These are phyloP conservation scores for Botryotinia narcissicola DNA, from an alignment of 2,329 filamentous ascomycete genomes.

Conservation along the genomic window DNA sequence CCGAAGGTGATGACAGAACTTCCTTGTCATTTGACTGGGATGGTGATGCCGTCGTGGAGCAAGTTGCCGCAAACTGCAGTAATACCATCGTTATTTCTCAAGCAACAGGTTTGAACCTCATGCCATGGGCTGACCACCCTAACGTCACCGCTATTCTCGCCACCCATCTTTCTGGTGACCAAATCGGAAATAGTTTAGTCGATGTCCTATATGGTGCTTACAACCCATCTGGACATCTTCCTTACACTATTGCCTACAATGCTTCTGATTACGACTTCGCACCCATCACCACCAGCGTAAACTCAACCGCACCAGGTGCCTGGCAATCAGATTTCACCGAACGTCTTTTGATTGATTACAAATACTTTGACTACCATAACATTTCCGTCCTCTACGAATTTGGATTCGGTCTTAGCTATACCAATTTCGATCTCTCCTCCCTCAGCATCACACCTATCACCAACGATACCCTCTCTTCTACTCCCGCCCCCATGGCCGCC, in stretches of 20 bases:
- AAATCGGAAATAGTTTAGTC: slow-evolving; percentile 58
- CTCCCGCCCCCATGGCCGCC: slow-evolving; percentile 35
- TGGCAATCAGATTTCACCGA: slow-evolving; percentile 55
- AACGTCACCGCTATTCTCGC: slow-evolving; percentile 62
- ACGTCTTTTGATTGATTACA: slow-evolving; percentile 44
- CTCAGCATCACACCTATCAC: slow-evolving; percentile 33
- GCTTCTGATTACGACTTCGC: slow-evolving; percentile 50
- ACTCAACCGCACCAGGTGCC: slow-evolving; percentile 27
- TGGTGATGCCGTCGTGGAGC: slow-evolving; percentile 24
- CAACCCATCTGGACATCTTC: slow-evolving; percentile 55
- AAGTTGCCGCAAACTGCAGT: slow-evolving; percentile 47
- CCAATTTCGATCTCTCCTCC: slow-evolving; percentile 57
- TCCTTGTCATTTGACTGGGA: slow-evolving; percentile 29
- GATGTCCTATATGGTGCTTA: slow-evolving; percentile 60
- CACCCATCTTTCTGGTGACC: slow-evolving; percentile 57
- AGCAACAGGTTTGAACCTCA: slow-evolving; percentile 63
- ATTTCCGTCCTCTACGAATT: slow-evolving; percentile 42
- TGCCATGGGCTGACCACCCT: slow-evolving; percentile 54
- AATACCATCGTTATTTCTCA: slow-evolving; percentile 68
- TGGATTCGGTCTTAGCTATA: slow-evolving; percentile 65
- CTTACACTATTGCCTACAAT: slow-evolving; percentile 61
- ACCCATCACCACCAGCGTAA: slow-evolving; percentile 45
- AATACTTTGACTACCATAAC: slow-evolving; percentile 46
- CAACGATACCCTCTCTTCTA: slow-evolving; percentile 40
- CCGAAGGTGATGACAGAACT: slow-evolving; percentile 65